Base-by-base conservation (phyloP, 768 basidiomycete genomes). In the Rhizopogon vulgaris region DNA sequence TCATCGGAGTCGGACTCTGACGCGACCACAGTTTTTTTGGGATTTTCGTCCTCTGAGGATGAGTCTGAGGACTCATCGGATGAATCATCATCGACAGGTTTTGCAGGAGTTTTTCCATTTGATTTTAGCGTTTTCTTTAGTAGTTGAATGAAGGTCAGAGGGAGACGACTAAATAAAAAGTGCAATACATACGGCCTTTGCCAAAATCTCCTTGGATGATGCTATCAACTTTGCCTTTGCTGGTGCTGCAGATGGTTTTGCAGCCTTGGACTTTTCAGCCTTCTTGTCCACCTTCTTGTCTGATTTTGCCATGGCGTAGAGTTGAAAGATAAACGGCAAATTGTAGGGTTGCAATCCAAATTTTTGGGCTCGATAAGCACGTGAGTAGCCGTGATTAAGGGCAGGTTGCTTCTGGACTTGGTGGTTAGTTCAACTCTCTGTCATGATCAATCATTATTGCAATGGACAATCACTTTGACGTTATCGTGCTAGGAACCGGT, bases 401-500 rank as follows among this genome's bases (percentile, higher is more conserved):
- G 66, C 65, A 69, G 60, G 59, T 37, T 34, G 4, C 9, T 51
- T 45, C 42, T 15, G 14, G 45, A 46, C 45, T 46, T 10, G 0
- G 4, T 22, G 22, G 22, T 22, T 22, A 22, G 22, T 3, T 3
- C 22, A 22, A 22, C 22, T 22, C 22, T 22, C 2, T 22, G 22
- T 3, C 22, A 3, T 3, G 3, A 22, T 22, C 17, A 14, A 46
- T 38, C 18, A 30, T 41, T 25, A 6, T 24, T 14, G 10, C 36
- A 25, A 75, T 72, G 71, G 69, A 74, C 2, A 59, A 69, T 53
- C 63, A 70, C 36, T 86, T 88, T 56, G 87, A 91, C 56, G 79
- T 80, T 28, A 72, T 86, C 37, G 71, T 90, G 38, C 66, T 90
- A 41, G 87, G 89, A 4, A 90, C 88, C n/a, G 88, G 87, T 1